These are phyloP conservation scores for Botrytis byssoidea DNA, from an alignment of 2,329 filamentous ascomycete genomes.

Conservation along the genomic window DNA sequence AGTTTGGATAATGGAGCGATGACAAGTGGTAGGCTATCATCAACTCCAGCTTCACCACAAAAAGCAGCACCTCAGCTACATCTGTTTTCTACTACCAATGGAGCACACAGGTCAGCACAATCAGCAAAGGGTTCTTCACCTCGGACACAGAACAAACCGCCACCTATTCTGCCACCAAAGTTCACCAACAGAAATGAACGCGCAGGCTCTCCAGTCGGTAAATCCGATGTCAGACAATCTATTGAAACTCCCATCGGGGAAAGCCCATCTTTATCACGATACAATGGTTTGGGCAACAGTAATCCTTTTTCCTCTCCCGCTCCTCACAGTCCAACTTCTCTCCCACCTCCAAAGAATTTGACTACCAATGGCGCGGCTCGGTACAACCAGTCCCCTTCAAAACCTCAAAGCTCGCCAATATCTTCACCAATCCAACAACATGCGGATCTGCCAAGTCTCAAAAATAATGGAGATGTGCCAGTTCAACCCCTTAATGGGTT, in stretches of 20 bases:
- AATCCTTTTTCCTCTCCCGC: slow-evolving; percentile 38
- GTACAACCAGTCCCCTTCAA: slow-evolving; percentile 17
- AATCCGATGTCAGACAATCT: slow-evolving; percentile 1
- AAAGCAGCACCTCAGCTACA: slow-evolving; percentile 24
- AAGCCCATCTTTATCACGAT: slow-evolving; percentile 19
- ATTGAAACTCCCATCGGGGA: background rate
- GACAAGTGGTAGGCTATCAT: slow-evolving; percentile 25
- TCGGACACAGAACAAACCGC: slow-evolving; percentile 12
- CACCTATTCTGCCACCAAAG: slow-evolving; percentile 17
- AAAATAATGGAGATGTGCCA: slow-evolving; percentile 22
- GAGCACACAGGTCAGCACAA: slow-evolving; percentile 18
- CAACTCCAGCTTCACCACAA: slow-evolving; percentile 25
- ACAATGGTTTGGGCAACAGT: slow-evolving; percentile 16
- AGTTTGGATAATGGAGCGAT: slow-evolving; percentile 10
- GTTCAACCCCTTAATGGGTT: slow-evolving; percentile 22
- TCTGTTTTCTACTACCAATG: slow-evolving; percentile 24
- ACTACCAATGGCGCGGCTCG: slow-evolving; percentile 31
- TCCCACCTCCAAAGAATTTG: slow-evolving; percentile 37
- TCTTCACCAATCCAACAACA: slow-evolving; percentile 25
- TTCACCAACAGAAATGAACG: slow-evolving; percentile 22
- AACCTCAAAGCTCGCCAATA: slow-evolving; percentile 17
- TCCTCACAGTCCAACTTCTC: slow-evolving; percentile 38
- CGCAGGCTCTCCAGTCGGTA: slow-evolving; percentile 27
- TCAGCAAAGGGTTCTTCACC: slow-evolving; percentile 10
- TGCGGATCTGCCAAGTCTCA: slow-evolving; percentile 22